Evolutionary conservation across 1,284 basidiomycete genomes (phyloP), one percentile per base, ranked within the genome.

Genomic region (Tranzscheliella williamsii): DNA sequence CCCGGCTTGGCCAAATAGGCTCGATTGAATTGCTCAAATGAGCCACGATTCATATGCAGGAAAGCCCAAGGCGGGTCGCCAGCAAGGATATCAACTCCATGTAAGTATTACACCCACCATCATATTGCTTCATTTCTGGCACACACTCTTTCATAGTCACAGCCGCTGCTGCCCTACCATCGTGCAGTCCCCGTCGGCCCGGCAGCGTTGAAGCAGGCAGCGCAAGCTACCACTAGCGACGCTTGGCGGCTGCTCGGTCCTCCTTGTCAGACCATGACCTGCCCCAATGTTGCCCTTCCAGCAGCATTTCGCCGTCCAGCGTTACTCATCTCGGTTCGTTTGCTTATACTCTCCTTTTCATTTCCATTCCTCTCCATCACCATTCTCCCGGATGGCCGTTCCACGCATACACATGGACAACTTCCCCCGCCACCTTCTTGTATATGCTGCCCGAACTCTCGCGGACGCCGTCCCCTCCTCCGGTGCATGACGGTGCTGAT

Each of bases 21-120:
- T n/a, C n/a, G n/a, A n/a, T n/a, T n/a, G n/a, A n/a, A n/a, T n/a
- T n/a, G n/a, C n/a, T n/a, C n/a, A 9, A 18, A 34, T 34, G 32
- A 34, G 18, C 17, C 18, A 34, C 32, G 32, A 34, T 18, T 17
- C 9, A 9, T 34, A 34, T 18, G 27, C 27, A 11, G n/a, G 27
- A 11, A 9, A 8, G 18, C 18, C 32, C 18, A 8, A 34, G 8
- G 18, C 32, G 17, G 35, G 18, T 16, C 17, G 20, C 8, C 35
- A 37, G 21, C 35, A 21, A 11, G 35, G 17, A 23, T 37, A 37
- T 16, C 35, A 37, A 16, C 35, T 37, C 23, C 35, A 37, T 37
- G 35, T 37, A 37, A 37, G 35, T 37, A 16, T 29, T 29, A n/a
- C n/a, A 29, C 27, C 27, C 27, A 9, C 27, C n/a, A n/a, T n/a